Evolutionary conservation across 805 yeast genomes (phyloP).

Genomic region (Grigorovia humatica): DNA sequence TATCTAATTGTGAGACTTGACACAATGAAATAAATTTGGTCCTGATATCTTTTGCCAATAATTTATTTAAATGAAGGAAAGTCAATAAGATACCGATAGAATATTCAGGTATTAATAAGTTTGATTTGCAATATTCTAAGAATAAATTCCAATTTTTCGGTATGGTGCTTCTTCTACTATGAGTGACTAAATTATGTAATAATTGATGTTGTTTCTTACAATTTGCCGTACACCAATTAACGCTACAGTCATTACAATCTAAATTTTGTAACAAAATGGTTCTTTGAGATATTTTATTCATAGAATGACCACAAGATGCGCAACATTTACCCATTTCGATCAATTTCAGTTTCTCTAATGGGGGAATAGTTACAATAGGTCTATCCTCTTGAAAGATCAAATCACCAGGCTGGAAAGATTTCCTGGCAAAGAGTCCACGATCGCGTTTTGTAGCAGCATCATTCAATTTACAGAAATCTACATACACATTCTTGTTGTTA

Average conservation of each 20-base stretch:
- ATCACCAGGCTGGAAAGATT: constrained; percentile 38
- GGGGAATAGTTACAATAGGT: constrained; percentile 54
- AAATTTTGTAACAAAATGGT: constrained; percentile 35
- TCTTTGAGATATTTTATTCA: constrained; percentile 25
- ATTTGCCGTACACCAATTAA: constrained; percentile 56
- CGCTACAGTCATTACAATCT: constrained; percentile 55
- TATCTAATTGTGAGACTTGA: constrained; percentile 51
- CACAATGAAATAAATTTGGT: constrained; percentile 57
- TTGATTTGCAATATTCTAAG: constrained; percentile 51
- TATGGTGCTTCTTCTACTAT: constrained; percentile 21
- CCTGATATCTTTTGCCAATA: constrained; percentile 32
- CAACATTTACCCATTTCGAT: constrained; percentile 59
- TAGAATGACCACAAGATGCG: constrained; percentile 55
- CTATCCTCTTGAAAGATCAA: constrained; percentile 50
- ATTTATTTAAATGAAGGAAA: constrained; percentile 25
- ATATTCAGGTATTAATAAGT: constrained; percentile 60
- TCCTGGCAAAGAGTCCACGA: constrained; percentile 38
- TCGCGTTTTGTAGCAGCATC: neutral
- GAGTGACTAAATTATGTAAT: constrained; percentile 41
- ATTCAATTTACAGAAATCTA: neutral
- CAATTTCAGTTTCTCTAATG: constrained; percentile 51
- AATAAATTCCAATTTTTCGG: constrained; percentile 44
- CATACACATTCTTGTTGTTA: neutral
- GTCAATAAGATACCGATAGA: constrained; percentile 52
- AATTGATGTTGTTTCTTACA: constrained; percentile 56